These are phyloP conservation scores for Vitellaria paradoxa DNA, from an alignment of 179 eudicot genomes.

Conservation along the genomic window DNA sequence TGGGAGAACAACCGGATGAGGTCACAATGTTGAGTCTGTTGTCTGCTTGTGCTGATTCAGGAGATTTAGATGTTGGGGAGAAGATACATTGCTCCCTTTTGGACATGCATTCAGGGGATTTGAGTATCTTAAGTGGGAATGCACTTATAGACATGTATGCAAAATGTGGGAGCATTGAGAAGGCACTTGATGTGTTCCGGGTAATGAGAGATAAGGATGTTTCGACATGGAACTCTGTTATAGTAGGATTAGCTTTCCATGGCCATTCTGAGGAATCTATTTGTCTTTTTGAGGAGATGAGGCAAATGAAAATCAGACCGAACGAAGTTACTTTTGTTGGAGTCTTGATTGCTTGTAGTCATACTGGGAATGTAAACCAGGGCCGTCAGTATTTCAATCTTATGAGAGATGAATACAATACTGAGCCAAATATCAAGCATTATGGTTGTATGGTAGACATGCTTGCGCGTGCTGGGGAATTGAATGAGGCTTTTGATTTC, in stretches of 20 bases:
- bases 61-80: slow-evolving; percentile 48
- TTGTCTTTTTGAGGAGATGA: slow-evolving; percentile 39
- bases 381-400: slow-evolving; percentile 39
- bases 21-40: slow-evolving; percentile 54
- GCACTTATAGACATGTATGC: slow-evolving; percentile 63
- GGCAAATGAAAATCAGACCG: slow-evolving; percentile 30
- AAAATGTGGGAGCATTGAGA: slow-evolving; percentile 49
- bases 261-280: slow-evolving; percentile 44
- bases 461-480: slow-evolving; percentile 48
- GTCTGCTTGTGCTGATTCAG: slow-evolving; percentile 55
- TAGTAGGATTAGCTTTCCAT: slow-evolving; percentile 53
- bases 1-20: slow-evolving; percentile 45
- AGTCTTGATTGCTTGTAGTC: slow-evolving; percentile 55
- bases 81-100: slow-evolving; percentile 38
- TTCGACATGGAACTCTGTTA: slow-evolving; percentile 51
- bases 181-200: slow-evolving; percentile 38
- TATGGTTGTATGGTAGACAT: slow-evolving; percentile 66
- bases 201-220: slow-evolving; percentile 43
- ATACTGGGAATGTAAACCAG: slow-evolving; percentile 48
- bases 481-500: slow-evolving; percentile 49
- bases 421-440: slow-evolving; percentile 49
- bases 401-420: slow-evolving; percentile 38
- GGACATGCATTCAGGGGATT: slow-evolving; percentile 30
- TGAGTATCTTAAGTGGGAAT: slow-evolving; percentile 42
- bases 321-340: slow-evolving; percentile 50